Evolutionary conservation across 1,284 basidiomycete species (phyloP).

Genomic region (Agroathelia rolfsii): DNA sequence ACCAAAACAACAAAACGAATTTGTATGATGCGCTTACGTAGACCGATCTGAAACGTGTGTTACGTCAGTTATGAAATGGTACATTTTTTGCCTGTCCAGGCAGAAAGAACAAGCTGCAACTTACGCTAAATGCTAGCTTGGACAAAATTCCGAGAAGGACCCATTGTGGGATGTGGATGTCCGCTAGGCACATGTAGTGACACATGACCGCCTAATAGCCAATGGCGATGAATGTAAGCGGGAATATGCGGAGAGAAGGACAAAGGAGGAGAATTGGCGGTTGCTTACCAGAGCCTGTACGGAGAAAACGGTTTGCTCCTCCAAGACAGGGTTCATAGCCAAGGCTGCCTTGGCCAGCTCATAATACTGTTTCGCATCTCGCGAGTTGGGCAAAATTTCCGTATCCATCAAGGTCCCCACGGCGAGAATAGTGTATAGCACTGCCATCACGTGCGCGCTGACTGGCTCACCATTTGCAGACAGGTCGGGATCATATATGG

Average conservation of each 20-base stretch:
- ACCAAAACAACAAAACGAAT: no score
- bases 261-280: slow-evolving; percentile 14
- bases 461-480: slow-evolving; percentile 30
- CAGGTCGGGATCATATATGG: slow-evolving; percentile 37
- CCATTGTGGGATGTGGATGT: slow-evolving; percentile 59
- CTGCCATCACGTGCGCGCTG: slow-evolving; percentile 34
- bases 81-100: slow-evolving; percentile 1
- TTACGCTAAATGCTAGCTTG: slow-evolving; percentile 58
- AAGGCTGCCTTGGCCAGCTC: slow-evolving; percentile 51
- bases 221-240: no score
- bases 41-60: slow-evolving; percentile 37
- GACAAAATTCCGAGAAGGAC: slow-evolving; percentile 58
- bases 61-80: slow-evolving; percentile 9
- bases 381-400: slow-evolving; percentile 35
- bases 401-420: slow-evolving; percentile 40
- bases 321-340: slow-evolving; percentile 49
- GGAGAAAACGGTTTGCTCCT: slow-evolving; percentile 49
- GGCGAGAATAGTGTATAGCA: slow-evolving; percentile 36
- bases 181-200: slow-evolving; percentile 60
- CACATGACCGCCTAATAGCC: slow-evolving; percentile 49
- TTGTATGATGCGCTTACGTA: slow-evolving; percentile 36
- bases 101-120: slow-evolving; percentile 18
- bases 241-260: slow-evolving; percentile 17
- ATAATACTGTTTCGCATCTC: slow-evolving; percentile 45
- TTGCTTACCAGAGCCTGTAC: slow-evolving; percentile 53